phyloP scores from a whole-genome alignment of 164 flowering plant species.

The Chimonanthus salicifolius region DNA sequence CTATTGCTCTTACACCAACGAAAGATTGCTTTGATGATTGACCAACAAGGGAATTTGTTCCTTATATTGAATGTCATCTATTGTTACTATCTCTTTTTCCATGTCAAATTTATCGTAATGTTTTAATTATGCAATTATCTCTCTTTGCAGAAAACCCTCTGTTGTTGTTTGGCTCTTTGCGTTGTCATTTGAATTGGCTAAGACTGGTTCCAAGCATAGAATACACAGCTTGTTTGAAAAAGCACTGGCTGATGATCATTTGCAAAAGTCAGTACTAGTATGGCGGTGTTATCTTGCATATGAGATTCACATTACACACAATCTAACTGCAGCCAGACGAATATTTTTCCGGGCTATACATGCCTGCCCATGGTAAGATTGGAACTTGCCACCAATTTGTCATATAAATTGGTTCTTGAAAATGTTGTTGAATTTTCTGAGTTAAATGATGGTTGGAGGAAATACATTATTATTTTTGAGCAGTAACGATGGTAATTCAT shows the following conservation, averaged over 20 bases:
- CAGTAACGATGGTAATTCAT: too few relatives aligned
- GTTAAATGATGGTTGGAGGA: background rate
- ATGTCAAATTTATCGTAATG: background rate
- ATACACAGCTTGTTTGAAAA: conserved; percentile 82
- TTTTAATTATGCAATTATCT: background rate
- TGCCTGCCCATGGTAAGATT: conserved; percentile 89
- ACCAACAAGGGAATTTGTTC: too few relatives aligned
- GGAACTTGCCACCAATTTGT: background rate
- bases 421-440: background rate
- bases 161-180: conserved; percentile 62
- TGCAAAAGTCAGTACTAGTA: conserved; percentile 57
- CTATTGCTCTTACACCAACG: too few relatives aligned
- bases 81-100: too few relatives aligned
- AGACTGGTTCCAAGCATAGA: conserved; percentile 60
- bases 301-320: conserved; percentile 42
- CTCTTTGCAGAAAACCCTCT: conserved; percentile 67
- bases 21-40: too few relatives aligned
- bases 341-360: conserved; percentile 87
- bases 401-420: background rate
- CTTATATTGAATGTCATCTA: too few relatives aligned
- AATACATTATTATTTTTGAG: too few relatives aligned
- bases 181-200: conserved; percentile 58
- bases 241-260: conserved; percentile 54
- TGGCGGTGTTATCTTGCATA: conserved; percentile 85
- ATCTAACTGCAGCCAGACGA: conserved; percentile 66